These are phyloP conservation scores for Trichosporon faecale DNA, from an alignment of 1,284 basidiomycete genomes.

Conservation along the genomic window DNA sequence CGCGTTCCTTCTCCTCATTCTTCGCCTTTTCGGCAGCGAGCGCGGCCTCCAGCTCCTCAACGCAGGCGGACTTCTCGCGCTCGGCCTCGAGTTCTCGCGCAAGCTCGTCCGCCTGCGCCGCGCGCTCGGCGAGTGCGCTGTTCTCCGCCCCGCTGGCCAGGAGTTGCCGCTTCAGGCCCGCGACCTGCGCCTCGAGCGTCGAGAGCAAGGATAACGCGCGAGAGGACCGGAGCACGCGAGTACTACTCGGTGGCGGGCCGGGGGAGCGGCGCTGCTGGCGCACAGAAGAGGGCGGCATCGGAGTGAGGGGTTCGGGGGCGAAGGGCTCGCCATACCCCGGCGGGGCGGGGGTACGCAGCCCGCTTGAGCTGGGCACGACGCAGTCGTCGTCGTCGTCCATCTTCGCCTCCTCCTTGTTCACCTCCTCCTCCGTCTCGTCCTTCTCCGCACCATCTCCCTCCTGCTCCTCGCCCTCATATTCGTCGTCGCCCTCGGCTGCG, in stretches of 20 bases:
- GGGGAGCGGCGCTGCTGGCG: background rate
- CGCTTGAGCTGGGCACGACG: background rate
- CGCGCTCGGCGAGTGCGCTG: background rate
- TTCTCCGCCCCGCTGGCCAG: background rate
- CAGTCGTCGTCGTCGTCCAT: background rate
- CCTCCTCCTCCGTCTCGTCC: background rate
- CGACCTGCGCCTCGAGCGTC: conserved; percentile 2
- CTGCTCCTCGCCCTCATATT: background rate
- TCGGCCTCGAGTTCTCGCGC: background rate
- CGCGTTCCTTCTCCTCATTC: background rate
- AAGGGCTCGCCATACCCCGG: background rate
- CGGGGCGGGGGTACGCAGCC: background rate
- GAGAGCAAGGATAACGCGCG: background rate
- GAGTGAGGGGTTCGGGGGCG: background rate
- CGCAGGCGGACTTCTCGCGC: background rate
- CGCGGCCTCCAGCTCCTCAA: background rate
- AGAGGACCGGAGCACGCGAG: background rate
- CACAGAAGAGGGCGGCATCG: background rate
- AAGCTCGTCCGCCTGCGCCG: background rate
- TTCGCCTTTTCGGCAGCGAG: background rate
- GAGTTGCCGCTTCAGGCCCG: background rate
- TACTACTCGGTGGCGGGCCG: background rate
- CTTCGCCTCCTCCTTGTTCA: background rate
- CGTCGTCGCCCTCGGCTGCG: background rate
- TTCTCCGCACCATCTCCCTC: background rate